phyloP scores from a whole-genome alignment of 1,139 yeast species.

The Entelexis sorbosivorans region DNA sequence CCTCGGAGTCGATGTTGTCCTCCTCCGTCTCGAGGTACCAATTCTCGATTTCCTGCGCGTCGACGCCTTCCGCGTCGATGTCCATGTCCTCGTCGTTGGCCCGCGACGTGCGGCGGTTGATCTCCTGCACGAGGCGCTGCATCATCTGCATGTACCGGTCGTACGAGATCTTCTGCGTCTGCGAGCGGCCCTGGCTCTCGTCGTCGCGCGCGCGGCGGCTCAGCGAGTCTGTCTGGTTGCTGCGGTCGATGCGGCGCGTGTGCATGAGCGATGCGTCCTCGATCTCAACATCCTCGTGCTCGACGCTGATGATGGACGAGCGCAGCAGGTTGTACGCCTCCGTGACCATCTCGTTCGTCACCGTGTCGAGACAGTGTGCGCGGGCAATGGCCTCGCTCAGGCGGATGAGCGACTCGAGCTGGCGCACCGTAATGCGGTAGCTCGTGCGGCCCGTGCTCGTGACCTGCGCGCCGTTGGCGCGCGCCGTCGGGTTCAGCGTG shows the following conservation, averaged over 20 bases:
- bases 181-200: slow-evolving; percentile 1
- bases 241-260: slow-evolving; percentile 15
- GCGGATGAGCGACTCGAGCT: slow-evolving; percentile 82
- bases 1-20: slow-evolving; percentile 57
- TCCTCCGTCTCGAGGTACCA: slow-evolving; percentile 76
- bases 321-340: slow-evolving; percentile 87
- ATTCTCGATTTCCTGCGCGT: slow-evolving; percentile 58
- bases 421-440: slow-evolving; percentile 93
- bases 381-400: slow-evolving; percentile 94
- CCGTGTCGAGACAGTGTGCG: slow-evolving; percentile 87
- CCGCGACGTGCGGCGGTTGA: slow-evolving; percentile 19
- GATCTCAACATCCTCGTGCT: slow-evolving; percentile 82
- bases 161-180: slow-evolving; percentile 52
- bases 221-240: slow-evolving; percentile 16
- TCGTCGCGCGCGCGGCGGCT: slow-evolving; percentile 7
- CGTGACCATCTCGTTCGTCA: slow-evolving; percentile 76
- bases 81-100: slow-evolving; percentile 20
- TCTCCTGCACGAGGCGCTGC: slow-evolving; percentile 30
- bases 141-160: slow-evolving; percentile 58
- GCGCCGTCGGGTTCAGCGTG: slow-evolving; percentile 16
- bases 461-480: slow-evolving; percentile 8
- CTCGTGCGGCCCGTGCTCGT: slow-evolving; percentile 48
- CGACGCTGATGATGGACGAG: slow-evolving; percentile 88
- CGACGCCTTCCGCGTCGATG: slow-evolving; percentile 49
- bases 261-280: slow-evolving; percentile 38